These are phyloP conservation scores for Starmerella gropengiesseri DNA, from an alignment of 805 yeast genomes.

Conservation along the genomic window DNA sequence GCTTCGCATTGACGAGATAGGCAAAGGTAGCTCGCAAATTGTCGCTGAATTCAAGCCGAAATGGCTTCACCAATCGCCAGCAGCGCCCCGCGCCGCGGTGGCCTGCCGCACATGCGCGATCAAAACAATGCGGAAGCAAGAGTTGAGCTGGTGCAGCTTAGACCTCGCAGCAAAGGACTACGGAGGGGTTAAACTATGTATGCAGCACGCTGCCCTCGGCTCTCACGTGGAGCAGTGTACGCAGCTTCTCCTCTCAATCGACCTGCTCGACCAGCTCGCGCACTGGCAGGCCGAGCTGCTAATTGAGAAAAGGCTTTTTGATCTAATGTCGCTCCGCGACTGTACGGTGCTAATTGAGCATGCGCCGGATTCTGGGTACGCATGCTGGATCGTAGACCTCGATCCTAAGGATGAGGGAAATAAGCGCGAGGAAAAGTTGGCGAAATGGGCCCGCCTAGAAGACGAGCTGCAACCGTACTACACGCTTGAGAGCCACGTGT, in stretches of 20 bases:
- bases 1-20: slow-evolving; percentile 20
- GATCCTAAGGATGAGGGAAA: slow-evolving; percentile 33
- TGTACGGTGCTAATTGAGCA: slow-evolving; percentile 42
- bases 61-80: slow-evolving; percentile 43
- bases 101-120: slow-evolving; percentile 53
- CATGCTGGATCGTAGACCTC: slow-evolving; percentile 33
- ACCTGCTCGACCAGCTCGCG: slow-evolving; percentile 25
- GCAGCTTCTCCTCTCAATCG: slow-evolving; percentile 16
- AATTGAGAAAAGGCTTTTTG: neutral
- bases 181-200: slow-evolving; percentile 1
- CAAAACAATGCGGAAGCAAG: slow-evolving; percentile 30
- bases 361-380: slow-evolving; percentile 27
- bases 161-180: slow-evolving; percentile 33
- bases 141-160: slow-evolving; percentile 37
- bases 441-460: slow-evolving; percentile 42
- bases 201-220: slow-evolving; percentile 1
- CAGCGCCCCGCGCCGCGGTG: slow-evolving; percentile 30
- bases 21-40: slow-evolving; percentile 18
- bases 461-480: slow-evolving; percentile 19
- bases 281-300: slow-evolving; percentile 23
- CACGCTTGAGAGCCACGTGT: neutral
- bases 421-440: slow-evolving; percentile 34
- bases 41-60: slow-evolving; percentile 50
- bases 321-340: slow-evolving; percentile 44
- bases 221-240: slow-evolving; percentile 11